phyloP scores from a whole-genome alignment of 2,329 filamentous ascomycete species.

The Paraphoma sp. region DNA sequence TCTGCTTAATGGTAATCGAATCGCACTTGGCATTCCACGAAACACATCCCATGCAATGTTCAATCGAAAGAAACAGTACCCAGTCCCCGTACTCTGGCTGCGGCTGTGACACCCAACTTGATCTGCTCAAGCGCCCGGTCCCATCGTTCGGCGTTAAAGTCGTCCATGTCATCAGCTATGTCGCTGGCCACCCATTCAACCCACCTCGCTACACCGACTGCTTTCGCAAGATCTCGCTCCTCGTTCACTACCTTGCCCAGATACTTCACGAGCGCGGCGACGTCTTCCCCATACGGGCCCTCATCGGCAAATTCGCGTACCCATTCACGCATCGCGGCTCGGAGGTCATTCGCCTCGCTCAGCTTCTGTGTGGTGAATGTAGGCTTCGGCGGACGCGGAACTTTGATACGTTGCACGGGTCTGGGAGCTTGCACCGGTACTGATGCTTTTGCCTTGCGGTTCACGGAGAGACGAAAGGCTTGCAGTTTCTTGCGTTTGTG shows the following conservation, averaged over 20 bases:
- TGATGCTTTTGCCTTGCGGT: slow-evolving; percentile 17
- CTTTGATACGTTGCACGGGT: slow-evolving; percentile 41
- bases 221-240: slow-evolving; percentile 81
- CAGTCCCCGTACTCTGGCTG: slow-evolving; percentile 51
- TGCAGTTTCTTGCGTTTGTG: slow-evolving; percentile 56
- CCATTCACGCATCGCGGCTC: slow-evolving; percentile 79
- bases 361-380: slow-evolving; percentile 69
- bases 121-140: slow-evolving; percentile 47
- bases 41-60: not conserved
- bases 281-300: slow-evolving; percentile 81
- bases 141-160: slow-evolving; percentile 39
- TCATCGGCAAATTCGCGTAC: slow-evolving; percentile 72
- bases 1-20: not conserved
- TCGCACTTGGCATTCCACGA: too few species aligned
- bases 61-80: slow-evolving; percentile 14
- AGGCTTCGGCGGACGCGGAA: slow-evolving; percentile 60
- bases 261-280: slow-evolving; percentile 76
- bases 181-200: slow-evolving; percentile 48
- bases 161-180: slow-evolving; percentile 17
- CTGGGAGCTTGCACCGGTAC: slow-evolving; percentile 24
- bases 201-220: slow-evolving; percentile 73
- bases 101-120: slow-evolving; percentile 50
- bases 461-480: slow-evolving; percentile 35
- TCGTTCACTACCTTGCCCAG: slow-evolving; percentile 73
- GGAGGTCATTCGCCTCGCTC: slow-evolving; percentile 66